Evolutionary conservation across 371 early-diverging fungal genomes (phyloP).

Genomic region (Mortierella sp.): DNA sequence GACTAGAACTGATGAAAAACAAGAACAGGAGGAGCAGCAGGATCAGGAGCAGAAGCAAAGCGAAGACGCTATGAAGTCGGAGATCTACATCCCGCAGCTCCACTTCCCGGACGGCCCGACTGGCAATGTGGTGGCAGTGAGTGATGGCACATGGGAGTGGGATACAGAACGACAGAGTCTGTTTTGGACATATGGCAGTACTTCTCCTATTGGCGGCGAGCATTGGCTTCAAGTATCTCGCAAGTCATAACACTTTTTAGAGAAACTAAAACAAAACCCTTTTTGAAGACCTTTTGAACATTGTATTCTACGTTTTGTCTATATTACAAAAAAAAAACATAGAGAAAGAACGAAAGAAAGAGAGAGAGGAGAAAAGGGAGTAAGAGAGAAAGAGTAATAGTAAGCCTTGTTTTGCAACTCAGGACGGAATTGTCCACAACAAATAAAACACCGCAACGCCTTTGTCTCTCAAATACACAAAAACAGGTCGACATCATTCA

Average conservation of each 20-base stretch:
- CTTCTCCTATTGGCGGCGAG: background rate
- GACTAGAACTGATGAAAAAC: constrained; percentile 5
- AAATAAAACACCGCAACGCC: too few relatives aligned
- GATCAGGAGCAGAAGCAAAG: background rate
- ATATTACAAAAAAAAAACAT: too few relatives aligned
- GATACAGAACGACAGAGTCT: constrained; percentile 28
- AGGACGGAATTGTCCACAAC: too few relatives aligned
- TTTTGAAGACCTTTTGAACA: too few relatives aligned
- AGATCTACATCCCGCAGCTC: constrained; percentile 37
- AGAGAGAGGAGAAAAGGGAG: too few relatives aligned
- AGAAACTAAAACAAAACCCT: too few relatives aligned
- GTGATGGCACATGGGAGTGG: constrained; percentile 47
- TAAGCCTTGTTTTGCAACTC: too few relatives aligned
- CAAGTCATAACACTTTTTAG: background rate
- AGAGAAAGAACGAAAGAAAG: too few relatives aligned
- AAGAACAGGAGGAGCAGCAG: background rate
- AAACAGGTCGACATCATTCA: too few relatives aligned
- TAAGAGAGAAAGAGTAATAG: too few relatives aligned
- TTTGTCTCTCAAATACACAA: too few relatives aligned
- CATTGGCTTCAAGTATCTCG: constrained; percentile 1
- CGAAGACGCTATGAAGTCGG: background rate
- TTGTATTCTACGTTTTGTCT: too few relatives aligned
- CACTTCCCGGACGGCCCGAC: constrained; percentile 34
- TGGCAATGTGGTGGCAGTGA: constrained; percentile 18
- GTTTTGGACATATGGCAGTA: constrained; percentile 29